These are phyloP conservation scores for Trametes villosa DNA, from an alignment of 768 basidiomycete genomes.

Conservation along the genomic window DNA sequence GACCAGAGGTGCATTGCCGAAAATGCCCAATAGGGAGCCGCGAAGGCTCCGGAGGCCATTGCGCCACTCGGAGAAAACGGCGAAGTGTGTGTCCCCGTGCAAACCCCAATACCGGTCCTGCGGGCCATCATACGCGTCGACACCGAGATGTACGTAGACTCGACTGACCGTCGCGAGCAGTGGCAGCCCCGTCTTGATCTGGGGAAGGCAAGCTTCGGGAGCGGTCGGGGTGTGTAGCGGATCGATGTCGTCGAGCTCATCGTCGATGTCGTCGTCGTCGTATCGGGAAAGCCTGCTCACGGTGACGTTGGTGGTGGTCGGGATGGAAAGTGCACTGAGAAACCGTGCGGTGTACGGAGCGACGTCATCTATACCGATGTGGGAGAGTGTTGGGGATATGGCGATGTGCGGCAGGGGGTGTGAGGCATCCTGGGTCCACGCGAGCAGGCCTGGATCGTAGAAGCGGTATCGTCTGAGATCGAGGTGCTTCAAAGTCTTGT, in stretches of 20 bases:
- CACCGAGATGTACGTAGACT: too few relatives aligned
- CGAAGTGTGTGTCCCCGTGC: background rate
- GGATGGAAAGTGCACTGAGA: background rate
- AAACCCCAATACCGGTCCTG: too few relatives aligned
- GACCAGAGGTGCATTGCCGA: background rate
- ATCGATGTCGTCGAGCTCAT: background rate
- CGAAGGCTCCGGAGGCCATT: background rate
- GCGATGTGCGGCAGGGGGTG: background rate
- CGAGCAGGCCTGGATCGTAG: background rate
- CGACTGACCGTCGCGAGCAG: too few relatives aligned
- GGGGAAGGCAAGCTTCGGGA: background rate
- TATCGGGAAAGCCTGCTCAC: background rate
- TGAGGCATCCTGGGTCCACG: background rate
- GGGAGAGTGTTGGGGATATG: background rate
- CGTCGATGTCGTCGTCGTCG: background rate
- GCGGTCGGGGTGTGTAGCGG: background rate
- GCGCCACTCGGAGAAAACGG: background rate
- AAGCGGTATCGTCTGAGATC: background rate
- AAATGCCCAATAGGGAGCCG: too few relatives aligned
- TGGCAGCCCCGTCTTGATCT: too few relatives aligned
- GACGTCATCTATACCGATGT: background rate
- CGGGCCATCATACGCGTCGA: too few relatives aligned
- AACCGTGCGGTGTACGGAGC: background rate
- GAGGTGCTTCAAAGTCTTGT: background rate
- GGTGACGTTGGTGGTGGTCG: background rate